Percentiles rank a stretch among this genome's conserved stretches.
Conservation (phyloP, 768 basidiomycete species). For the Suillus luteus region DNA sequence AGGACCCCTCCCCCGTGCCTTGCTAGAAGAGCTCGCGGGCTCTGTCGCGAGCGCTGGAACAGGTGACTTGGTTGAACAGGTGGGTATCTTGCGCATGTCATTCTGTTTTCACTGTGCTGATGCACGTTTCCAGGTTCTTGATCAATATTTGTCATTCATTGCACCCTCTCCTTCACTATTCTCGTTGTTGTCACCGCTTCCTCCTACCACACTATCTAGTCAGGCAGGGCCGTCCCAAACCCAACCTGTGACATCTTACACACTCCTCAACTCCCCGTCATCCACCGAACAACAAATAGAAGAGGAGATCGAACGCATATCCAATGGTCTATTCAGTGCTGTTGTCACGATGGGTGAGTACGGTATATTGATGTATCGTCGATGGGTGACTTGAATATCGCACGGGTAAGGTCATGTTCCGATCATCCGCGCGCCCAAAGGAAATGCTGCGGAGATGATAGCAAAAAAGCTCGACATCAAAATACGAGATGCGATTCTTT, state of each 20-base stretch:
- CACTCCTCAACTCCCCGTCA: conserved; percentile 86
- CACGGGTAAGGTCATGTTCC: conserved; percentile 75
- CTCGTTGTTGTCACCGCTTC: conserved; percentile 73
- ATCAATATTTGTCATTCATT: conserved; percentile 97
- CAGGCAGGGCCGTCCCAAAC: conserved; percentile 38
- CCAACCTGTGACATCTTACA: conserved; percentile 65
- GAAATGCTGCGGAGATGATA: conserved; percentile 99
- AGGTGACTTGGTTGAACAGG: conserved; percentile 80
- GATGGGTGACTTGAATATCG: conserved; percentile 6
- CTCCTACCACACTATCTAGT: conserved; percentile 37
- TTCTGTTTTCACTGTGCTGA: background rate
- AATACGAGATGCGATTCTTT: conserved; percentile 82
- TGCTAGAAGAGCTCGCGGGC: conserved; percentile 92
- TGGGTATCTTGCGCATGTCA: conserved; percentile 28
- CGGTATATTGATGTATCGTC: background rate
- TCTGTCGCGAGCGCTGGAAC: conserved; percentile 84
- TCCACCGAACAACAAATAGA: conserved; percentile 92
- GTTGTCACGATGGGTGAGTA: conserved; percentile 80
- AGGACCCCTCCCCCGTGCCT: conserved; percentile 82
- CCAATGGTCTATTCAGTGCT: conserved; percentile 88
- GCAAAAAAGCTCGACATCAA: conserved; percentile 93
- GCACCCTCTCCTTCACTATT: conserved; percentile 91
- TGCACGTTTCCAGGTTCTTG: conserved; percentile 64
- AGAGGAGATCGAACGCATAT: conserved; percentile 88
- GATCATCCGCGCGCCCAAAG: conserved; percentile 90